These are phyloP conservation scores for Smittium mucronatum DNA, from an alignment of 371 early-diverging fungal genomes.

Conservation along the genomic window DNA sequence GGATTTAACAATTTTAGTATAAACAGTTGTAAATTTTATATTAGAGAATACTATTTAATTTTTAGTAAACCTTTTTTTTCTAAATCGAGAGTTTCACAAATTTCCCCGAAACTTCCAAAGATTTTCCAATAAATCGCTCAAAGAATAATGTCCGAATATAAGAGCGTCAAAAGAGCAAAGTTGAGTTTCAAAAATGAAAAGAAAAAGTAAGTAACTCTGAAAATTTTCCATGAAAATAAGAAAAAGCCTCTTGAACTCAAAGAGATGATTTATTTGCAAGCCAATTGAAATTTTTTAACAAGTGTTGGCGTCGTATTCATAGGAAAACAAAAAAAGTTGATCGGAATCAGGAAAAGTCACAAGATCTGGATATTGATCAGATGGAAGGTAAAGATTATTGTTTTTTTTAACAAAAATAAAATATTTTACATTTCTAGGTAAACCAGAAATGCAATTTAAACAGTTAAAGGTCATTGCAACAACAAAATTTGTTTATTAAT, in stretches of 20 bases:
- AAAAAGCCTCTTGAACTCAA: background rate
- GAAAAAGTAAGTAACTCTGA: conserved; percentile 3
- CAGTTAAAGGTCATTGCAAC: background rate
- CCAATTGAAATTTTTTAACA: background rate
- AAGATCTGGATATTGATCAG: background rate
- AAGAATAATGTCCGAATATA: conserved; percentile 5
- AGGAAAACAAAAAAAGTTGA: background rate
- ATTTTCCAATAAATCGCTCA: too few relatives aligned
- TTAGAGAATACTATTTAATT: too few relatives aligned
- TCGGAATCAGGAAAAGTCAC: background rate
- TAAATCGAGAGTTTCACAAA: too few relatives aligned
- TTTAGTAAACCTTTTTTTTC: too few relatives aligned
- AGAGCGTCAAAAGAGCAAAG: background rate
- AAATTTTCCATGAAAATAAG: background rate
- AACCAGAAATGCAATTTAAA: too few relatives aligned
- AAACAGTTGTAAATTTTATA: too few relatives aligned
- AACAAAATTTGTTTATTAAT: background rate
- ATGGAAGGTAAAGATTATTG: background rate
- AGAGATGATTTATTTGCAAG: background rate
- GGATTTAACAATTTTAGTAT: too few relatives aligned
- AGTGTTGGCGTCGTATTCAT: too few relatives aligned
- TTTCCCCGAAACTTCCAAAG: too few relatives aligned
- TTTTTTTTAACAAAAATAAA: background rate
- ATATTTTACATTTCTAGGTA: too few relatives aligned
- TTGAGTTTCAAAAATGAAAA: conserved; percentile 3